Evolutionary conservation across 371 early-diverging fungal species (phyloP).

Genomic region (Zychaea mexicana): DNA sequence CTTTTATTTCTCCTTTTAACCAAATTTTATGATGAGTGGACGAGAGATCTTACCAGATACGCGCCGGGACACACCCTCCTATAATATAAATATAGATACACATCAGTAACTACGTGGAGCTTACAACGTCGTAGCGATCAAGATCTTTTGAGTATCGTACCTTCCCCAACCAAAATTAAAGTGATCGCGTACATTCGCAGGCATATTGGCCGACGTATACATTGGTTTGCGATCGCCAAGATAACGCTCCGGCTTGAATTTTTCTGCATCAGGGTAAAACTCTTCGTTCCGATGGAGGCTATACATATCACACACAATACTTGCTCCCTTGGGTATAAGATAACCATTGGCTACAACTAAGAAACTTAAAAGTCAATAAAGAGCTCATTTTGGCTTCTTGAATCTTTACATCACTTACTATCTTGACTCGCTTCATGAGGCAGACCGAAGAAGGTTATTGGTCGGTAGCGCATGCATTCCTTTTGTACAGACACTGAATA

Average conservation of each 20-base stretch:
- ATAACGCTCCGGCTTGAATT: conserved; percentile 25
- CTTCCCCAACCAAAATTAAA: conserved; percentile 18
- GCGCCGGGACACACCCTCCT: background rate
- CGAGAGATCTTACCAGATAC: background rate
- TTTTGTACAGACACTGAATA: conserved; percentile 15
- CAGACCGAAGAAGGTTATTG: conserved; percentile 9
- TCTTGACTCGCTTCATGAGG: conserved; percentile 22
- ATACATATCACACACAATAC: conserved; percentile 21
- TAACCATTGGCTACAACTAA: conserved; percentile 17
- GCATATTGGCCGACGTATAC: conserved; percentile 1
- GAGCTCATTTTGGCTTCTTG: background rate
- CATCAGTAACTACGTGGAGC: too few species aligned
- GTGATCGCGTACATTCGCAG: conserved; percentile 4
- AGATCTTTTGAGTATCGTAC: too few species aligned
- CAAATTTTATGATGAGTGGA: too few species aligned
- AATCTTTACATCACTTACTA: conserved; percentile 8
- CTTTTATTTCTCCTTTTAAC: too few species aligned
- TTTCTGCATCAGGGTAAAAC: conserved; percentile 6
- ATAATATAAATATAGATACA: too few species aligned
- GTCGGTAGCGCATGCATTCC: conserved; percentile 28
- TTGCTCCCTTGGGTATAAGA: conserved; percentile 34
- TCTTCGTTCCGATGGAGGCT: conserved; percentile 17
- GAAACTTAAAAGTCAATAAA: background rate
- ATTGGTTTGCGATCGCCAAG: background rate
- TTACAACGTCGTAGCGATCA: too few species aligned